Percentiles rank a stretch among this genome's conserved stretches.
These are phyloP conservation scores for Withania somnifera DNA, from an alignment of 305 asterid genomes.

Conservation along the genomic window DNA sequence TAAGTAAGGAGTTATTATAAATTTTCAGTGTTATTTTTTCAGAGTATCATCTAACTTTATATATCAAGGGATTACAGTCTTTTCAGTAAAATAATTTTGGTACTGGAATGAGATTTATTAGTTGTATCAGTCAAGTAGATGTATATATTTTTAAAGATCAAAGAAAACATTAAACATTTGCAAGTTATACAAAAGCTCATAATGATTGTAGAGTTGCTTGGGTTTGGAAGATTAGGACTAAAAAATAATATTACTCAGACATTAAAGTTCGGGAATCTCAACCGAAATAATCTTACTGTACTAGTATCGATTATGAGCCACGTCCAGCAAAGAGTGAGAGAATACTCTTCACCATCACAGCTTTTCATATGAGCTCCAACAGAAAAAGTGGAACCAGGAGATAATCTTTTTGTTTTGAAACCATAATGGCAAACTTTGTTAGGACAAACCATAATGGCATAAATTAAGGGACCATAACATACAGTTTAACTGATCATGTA, in stretches of 20 bases:
- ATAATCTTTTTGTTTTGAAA: no score
- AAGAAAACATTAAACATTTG: not conserved
- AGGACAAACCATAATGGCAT: not conserved
- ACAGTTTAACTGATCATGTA: not conserved
- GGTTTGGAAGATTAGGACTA: not conserved
- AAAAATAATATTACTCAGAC: not conserved
- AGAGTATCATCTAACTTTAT: not conserved
- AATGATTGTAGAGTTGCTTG: not conserved
- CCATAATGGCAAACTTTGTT: no score
- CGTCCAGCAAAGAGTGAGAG: no score
- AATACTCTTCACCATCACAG: no score
- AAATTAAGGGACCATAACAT: not conserved
- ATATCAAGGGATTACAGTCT: not conserved
- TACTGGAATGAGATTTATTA: not conserved
- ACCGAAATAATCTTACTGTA: no score
- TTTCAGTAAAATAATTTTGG: not conserved
- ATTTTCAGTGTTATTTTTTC: no score
- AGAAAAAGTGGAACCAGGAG: no score
- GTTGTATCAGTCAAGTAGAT: not conserved
- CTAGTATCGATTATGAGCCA: no score
- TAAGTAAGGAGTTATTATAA: not conserved
- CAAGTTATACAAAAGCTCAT: not conserved
- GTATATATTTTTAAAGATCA: not conserved
- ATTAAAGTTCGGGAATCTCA: no score
- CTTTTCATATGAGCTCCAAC: no score